Evolutionary conservation across 1,139 yeast genomes (phyloP).

Genomic region (Candida gigantensis): DNA sequence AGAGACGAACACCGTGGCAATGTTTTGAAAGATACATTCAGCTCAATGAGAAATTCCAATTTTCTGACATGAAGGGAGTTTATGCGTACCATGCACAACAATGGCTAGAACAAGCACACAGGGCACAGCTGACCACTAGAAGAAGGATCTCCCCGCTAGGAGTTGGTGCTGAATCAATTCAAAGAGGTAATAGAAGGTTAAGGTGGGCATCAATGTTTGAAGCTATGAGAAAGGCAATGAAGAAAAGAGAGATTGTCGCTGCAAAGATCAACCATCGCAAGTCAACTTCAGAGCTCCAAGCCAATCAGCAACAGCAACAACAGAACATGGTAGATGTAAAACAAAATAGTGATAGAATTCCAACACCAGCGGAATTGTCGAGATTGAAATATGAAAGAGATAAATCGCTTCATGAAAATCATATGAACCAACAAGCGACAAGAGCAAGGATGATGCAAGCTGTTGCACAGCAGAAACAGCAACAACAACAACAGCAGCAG

Average conservation of each 20-base stretch:
- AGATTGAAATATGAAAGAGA: conserved; percentile 83
- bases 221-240: conserved; percentile 87
- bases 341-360: conserved; percentile 41
- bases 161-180: conserved; percentile 86
- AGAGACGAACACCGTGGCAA: conserved; percentile 97
- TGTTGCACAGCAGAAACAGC: conserved; percentile 6
- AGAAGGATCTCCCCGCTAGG: conserved; percentile 90
- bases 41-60: conserved; percentile 82
- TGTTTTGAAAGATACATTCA: conserved; percentile 96
- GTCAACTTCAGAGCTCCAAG: conserved; percentile 20
- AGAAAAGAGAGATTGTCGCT: conserved; percentile 67
- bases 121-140: conserved; percentile 83
- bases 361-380: conserved; percentile 83
- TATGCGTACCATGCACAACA: conserved; percentile 82
- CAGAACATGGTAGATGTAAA: conserved; percentile 8
- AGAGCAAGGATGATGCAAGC: conserved; percentile 10
- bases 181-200: conserved; percentile 84
- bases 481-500: conserved; percentile 20
- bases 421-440: conserved; percentile 44
- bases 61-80: conserved; percentile 84
- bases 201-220: conserved; percentile 97
- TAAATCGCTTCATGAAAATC: conserved; percentile 75
- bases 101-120: conserved; percentile 90
- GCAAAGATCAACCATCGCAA: conserved; percentile 39
- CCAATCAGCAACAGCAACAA: conserved; percentile 11